These are phyloP conservation scores for Boletus semigastroideus DNA, from an alignment of 1,284 basidiomycete genomes.

Conservation along the genomic window DNA sequence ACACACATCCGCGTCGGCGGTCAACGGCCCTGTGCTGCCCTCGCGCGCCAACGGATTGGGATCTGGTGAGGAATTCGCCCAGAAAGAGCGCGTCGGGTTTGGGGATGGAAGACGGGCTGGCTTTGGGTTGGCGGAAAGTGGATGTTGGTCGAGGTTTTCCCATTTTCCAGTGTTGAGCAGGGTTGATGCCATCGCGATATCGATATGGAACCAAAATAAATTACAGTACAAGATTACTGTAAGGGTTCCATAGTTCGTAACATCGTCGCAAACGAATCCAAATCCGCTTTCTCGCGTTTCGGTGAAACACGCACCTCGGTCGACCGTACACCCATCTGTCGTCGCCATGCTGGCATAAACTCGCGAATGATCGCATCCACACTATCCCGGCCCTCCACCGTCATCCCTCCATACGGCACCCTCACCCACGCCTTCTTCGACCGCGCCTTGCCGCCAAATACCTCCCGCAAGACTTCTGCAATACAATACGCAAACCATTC, in stretches of 20 bases:
- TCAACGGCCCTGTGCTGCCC: constrained; percentile 60
- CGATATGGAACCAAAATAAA: background rate
- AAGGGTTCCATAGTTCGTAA: constrained; percentile 12
- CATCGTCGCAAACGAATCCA: constrained; percentile 11
- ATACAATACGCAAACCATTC: constrained; percentile 17
- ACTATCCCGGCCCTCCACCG: constrained; percentile 6
- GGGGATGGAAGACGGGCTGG: constrained; percentile 45
- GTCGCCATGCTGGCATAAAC: constrained; percentile 9
- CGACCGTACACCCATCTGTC: background rate
- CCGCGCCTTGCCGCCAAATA: constrained; percentile 10
- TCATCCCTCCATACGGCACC: constrained; percentile 11
- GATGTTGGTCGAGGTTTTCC: background rate
- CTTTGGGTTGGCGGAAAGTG: constrained; percentile 9
- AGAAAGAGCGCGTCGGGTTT: constrained; percentile 69
- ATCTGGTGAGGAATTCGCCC: constrained; percentile 53
- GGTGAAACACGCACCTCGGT: background rate
- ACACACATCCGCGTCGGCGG: constrained; percentile 62
- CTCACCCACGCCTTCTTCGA: constrained; percentile 11
- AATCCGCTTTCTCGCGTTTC: background rate
- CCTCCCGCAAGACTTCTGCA: constrained; percentile 8
- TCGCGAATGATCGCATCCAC: constrained; percentile 6
- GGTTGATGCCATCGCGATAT: constrained; percentile 10
- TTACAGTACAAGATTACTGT: background rate
- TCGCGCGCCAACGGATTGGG: constrained; percentile 63
- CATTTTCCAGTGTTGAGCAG: background rate